Evolutionary conservation across 371 early-diverging fungal species (phyloP), one percentile per base, ranked within the genome.

Genomic region (Mucor velutinosus): DNA sequence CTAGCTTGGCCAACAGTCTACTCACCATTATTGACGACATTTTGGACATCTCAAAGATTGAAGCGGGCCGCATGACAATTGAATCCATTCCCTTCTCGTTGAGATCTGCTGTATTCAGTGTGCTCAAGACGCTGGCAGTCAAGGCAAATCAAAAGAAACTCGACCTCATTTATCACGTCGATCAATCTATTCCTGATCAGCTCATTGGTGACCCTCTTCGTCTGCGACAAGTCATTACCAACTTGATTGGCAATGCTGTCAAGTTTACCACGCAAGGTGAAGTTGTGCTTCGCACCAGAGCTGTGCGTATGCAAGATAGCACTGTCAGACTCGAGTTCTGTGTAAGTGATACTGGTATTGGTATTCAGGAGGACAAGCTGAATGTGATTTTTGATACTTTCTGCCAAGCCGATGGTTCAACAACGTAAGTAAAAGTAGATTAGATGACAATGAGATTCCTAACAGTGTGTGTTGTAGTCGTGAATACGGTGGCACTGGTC

Each of bases 171-270:
- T 88, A 89, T 60, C 78, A 86, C 53, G 87, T 90, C 33, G 87
- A 92, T 29, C 79, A 85, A 32, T 77, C 81, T 17, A 87, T 90
- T 64, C 92, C 92, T 0, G 90, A 90, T 60, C 82, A 86, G 61
- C 62, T 92, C 3, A 79, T 93, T n/a, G 91, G 92, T 47, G 95
- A 95, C 76, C 90, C 91, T 33, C 78, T 88, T 33, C 82, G 95
- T 25, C 72, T 93, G 27, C 80, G 88, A 37, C 94, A 94, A 74
- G 88, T 94, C 23, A 86, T 95, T 65, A 94, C 92, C 15, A 92
- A 95, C 60, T 75, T 94, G n/a, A 90, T 92, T 25, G 92, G 92
- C 51, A 93, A 95, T 69, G 93, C 95, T n/a, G 85, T 95, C 68
- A 94, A 94, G 76, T 94, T 94, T 62, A 94, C 94, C 19, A 87